These are phyloP conservation scores for Boletus rubroflammeus DNA, from an alignment of 768 basidiomycete genomes.

Conservation along the genomic window DNA sequence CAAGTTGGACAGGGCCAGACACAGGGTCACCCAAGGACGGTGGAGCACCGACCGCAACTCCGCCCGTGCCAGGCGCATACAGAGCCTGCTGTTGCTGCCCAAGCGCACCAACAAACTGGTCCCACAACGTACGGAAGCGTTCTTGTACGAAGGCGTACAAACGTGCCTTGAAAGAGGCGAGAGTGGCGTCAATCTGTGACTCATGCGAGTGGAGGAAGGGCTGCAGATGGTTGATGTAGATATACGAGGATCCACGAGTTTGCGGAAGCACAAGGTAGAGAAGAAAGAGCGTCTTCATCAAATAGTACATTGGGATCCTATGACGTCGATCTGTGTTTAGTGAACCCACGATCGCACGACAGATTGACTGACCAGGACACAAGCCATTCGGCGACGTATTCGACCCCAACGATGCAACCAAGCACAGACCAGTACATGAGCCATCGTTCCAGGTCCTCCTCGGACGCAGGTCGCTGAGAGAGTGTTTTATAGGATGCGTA, in stretches of 20 bases:
- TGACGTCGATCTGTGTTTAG: constrained; percentile 9
- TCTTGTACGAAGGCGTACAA: constrained; percentile 65
- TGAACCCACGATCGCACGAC: constrained; percentile 6
- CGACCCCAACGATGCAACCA: constrained; percentile 75
- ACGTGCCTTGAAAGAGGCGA: constrained; percentile 59
- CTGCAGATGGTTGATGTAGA: constrained; percentile 76
- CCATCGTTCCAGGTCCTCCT: constrained; percentile 87
- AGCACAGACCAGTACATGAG: constrained; percentile 97
- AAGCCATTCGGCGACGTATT: constrained; percentile 84
- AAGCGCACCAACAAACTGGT: constrained; percentile 48
- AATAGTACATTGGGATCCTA: constrained; percentile 89
- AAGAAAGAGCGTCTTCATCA: constrained; percentile 78
- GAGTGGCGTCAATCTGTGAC: constrained; percentile 74
- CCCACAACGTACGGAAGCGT: constrained; percentile 63
- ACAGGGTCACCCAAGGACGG: constrained; percentile 51
- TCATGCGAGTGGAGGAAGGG: constrained; percentile 86
- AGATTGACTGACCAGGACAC: constrained; percentile 67
- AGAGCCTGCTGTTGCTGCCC: constrained; percentile 38
- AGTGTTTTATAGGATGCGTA: too few relatives aligned
- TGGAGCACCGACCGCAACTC: constrained; percentile 32
- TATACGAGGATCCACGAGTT: constrained; percentile 80
- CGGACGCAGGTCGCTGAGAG: constrained; percentile 79
- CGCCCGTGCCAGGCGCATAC: constrained; percentile 18
- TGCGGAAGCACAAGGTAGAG: constrained; percentile 90
- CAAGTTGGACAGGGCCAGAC: constrained; percentile 63